Evolutionary conservation across 2,329 filamentous ascomycete species (phyloP), one percentile per base, ranked within the genome.

Genomic region (Orbilia quercus): DNA sequence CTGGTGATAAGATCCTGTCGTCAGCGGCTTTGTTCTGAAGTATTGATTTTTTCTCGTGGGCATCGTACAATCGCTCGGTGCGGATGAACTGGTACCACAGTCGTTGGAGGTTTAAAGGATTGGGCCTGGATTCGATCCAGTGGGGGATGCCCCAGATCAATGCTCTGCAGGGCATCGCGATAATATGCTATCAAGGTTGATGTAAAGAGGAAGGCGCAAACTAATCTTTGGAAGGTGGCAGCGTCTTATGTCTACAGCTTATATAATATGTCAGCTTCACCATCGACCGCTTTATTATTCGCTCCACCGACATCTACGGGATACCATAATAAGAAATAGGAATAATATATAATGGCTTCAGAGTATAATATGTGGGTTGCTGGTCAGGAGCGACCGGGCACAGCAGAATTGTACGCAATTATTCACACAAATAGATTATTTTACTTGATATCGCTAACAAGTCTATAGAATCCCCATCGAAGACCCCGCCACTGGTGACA

Each of bases 401-500:
- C 77, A 53, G 83, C 81, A 63, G 82, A 84, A 74, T 79, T 81
- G 84, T 86, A 78, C 81, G 84, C 80, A 42, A 77, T 28, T 34
- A n/a, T n/a, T 11, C 36, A 40, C 22, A 47, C 51, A 23, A 16
- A 16, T 44, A 75, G 75, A 70, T 47, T 55, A 74, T 75, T 73
- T 71, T 66, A 65, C 51, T 42, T 23, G 1, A 20, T 22, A 36
- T 64, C 55, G 25, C 60, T 65, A 76, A 70, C 77, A 58, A 63
- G 20, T 12, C 18, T 38, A 44, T 59, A 87, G 85, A 42, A 83
- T 88, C 59, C 79, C 82, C 0, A 78, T 87, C 44, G 84, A 87
- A 75, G 82, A 87, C 75, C 85, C 85, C 12, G 81, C 85, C 0
- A 86, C 82, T 0, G 83, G 84, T 18, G 82, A 85, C 51, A 80